A percentile compares a stretch with the other conserved stretches of the same genome.
phyloP scores from a whole-genome alignment of 148 eudicot species.

The Euryodendron excelsum region DNA sequence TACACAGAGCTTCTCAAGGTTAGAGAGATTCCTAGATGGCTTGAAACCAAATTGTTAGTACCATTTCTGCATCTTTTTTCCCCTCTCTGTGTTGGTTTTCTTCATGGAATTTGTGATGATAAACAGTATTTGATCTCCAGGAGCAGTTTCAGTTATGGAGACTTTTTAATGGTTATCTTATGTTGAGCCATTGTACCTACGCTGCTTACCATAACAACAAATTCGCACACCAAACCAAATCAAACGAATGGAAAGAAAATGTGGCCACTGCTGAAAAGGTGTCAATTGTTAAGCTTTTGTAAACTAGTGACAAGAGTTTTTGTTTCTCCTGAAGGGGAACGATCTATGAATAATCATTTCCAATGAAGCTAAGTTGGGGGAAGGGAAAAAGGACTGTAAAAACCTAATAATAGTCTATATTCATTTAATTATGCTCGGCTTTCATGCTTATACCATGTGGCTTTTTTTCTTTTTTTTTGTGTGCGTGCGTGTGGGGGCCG shows the following conservation, averaged over 20 bases:
- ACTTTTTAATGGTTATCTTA: background rate
- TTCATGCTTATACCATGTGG: background rate
- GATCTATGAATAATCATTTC: background rate
- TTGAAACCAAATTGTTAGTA: background rate
- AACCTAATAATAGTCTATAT: background rate
- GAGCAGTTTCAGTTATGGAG: background rate
- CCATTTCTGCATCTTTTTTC: background rate
- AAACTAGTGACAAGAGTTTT: background rate
- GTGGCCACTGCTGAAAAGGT: too few species aligned
- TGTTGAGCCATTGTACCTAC: too few species aligned
- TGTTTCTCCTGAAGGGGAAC: background rate
- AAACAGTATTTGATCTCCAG: background rate
- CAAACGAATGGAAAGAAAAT: too few species aligned
- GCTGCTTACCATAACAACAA: too few species aligned
- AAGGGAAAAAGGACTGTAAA: background rate
- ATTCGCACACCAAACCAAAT: too few species aligned
- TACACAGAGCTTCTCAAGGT: conserved; percentile 81
- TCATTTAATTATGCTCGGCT: background rate
- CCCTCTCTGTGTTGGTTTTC: background rate
- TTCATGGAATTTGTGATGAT: background rate
- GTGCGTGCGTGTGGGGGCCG: too few species aligned
- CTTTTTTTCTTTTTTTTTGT: background rate
- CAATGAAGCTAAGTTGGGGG: background rate
- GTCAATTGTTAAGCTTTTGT: too few species aligned
- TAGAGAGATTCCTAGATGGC: conserved; percentile 10